Base-by-base conservation (phyloP, 805 yeast genomes). In the Candida caryicola region DNA sequence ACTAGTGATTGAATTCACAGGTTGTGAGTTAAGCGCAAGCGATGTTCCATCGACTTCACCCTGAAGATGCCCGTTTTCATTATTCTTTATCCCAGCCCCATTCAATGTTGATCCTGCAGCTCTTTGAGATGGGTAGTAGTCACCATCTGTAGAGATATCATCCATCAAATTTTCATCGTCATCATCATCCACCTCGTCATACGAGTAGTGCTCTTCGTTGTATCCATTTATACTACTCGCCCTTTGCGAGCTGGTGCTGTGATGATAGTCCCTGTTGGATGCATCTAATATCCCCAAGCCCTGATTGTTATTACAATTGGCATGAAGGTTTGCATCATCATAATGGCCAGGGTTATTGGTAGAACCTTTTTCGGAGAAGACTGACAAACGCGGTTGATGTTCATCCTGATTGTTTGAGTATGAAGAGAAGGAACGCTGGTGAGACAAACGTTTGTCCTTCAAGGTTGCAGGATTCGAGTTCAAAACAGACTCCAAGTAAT, bases 61-160 rank as follows among this genome's bases (percentile, higher is more conserved):
- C 10, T 21, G 25, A 7, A 21, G 25, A 7, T 21, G 25, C 7
- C 25, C 25, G 10, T 21, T 21, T 21, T 21, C 25, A 21, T 21
- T 21, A 21, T 10, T 10, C 10, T 21, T 21, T 7, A 7, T 10
- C 7, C 25, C 10, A 4, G 7, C 26, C 31, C 10, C 30, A 18
- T 13, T 31, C 29, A 18, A 17, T 34, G 34, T 40, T 23, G 33
- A 15, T 6, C 2, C 36, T 8, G 46, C 32, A 23, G 17, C 18
- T 26, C 34, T 25, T 15, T 27, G 25, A 26, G 33, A 7, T 7
- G 25, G 23, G 30, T 54, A 44, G 36, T 43, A 42, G 34, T 64
- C 66, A 2, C 57, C 64, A 23, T 58, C 64, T n/a, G 52, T 55
- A 5, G 63, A 56, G 5, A 47, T 44, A 19, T 59, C 69, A 19